Conservation (phyloP, 2,329 filamentous ascomycete genomes). For the Cyanodermella asteris region DNA sequence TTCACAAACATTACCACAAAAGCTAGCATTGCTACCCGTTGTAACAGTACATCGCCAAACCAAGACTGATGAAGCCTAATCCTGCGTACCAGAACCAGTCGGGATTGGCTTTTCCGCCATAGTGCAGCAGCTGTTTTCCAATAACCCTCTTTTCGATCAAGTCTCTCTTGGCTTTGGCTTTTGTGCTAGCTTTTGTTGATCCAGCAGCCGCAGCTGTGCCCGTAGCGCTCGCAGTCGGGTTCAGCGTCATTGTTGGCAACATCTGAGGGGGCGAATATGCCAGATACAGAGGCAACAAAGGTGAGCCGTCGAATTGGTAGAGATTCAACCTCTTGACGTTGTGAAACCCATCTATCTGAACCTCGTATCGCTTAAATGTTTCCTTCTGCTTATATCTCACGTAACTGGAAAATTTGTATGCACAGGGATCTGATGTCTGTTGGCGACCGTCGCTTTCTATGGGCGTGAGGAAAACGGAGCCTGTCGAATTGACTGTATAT, state of each 20-base stretch:
- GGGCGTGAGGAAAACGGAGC: slow-evolving; percentile 36
- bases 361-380: slow-evolving; percentile 30
- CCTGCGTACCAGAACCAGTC: neutral
- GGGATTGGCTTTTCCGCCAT: slow-evolving; percentile 2
- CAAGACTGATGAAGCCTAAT: too few relatives aligned
- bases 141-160: too few relatives aligned
- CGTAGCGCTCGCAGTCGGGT: slow-evolving; percentile 25
- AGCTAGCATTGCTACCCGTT: too few relatives aligned
- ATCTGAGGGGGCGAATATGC: slow-evolving; percentile 41
- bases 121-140: too few relatives aligned
- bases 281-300: slow-evolving; percentile 46
- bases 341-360: slow-evolving; percentile 36
- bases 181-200: too few relatives aligned
- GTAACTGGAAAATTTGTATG: slow-evolving; percentile 31
- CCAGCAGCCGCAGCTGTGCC: slow-evolving; percentile 17
- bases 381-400: slow-evolving; percentile 46
- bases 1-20: too few relatives aligned
- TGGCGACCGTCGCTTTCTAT: slow-evolving; percentile 46
- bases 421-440: slow-evolving; percentile 42
- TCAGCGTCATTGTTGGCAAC: slow-evolving; percentile 45
- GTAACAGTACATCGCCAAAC: too few relatives aligned
- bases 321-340: slow-evolving; percentile 41
- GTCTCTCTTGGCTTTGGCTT: slow-evolving; percentile 15
- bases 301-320: slow-evolving; percentile 39
- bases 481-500: slow-evolving; percentile 33